Base-by-base conservation (phyloP, 2,329 filamentous ascomycete species). In the Fusarium falciforme region DNA sequence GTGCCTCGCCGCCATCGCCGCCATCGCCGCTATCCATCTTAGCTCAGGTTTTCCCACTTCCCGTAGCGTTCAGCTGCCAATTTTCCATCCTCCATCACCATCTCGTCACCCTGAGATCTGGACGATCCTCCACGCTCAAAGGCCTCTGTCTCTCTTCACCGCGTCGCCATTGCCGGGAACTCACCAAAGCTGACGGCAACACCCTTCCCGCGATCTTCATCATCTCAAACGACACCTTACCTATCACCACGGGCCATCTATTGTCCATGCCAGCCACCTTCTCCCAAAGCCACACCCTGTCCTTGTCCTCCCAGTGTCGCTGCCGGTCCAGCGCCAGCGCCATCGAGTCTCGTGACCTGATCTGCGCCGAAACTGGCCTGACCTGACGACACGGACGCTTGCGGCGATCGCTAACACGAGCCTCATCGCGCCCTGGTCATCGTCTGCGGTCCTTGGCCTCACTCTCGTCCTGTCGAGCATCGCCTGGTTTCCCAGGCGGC, bases 301-400 rank as follows among this genome's bases (percentile, higher is more conserved):
- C 61, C 72, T 75, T 74, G 72, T 72, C 65, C 72, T 70, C 55
- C 68, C 59, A 75, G 59, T 59, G 35, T 55, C 61, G 44, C 12
- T 66, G 31, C 33, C 54, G 38, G 33, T 57, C 25, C 35, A 59
- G 36, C 64, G 17, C 44, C 57, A 40, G 63, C 42, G 36, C 64
- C 36, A 58, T 58, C 35, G 49, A 69, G 64, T 75, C 73, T 71
- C 73, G 73, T 75, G 73, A 73, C 73, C 49, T 64, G 67, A 66
- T 69, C 58, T 69, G 57, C 57, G 35, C 63, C 20, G 40, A 62
- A 62, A 49, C 67, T 69, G 67, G 63, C 63, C 67, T 69, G 67
- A 62, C 67, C 58, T 66, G 49, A 69, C 61, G 67, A 68, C 60
- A 67, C 55, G 49, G 61, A 64, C 58, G 61, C 61, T 62, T 70